Percentiles rank a stretch among this genome's conserved stretches.
Conservation (phyloP, 441 rosid genomes). For the Omphalea diandra region DNA sequence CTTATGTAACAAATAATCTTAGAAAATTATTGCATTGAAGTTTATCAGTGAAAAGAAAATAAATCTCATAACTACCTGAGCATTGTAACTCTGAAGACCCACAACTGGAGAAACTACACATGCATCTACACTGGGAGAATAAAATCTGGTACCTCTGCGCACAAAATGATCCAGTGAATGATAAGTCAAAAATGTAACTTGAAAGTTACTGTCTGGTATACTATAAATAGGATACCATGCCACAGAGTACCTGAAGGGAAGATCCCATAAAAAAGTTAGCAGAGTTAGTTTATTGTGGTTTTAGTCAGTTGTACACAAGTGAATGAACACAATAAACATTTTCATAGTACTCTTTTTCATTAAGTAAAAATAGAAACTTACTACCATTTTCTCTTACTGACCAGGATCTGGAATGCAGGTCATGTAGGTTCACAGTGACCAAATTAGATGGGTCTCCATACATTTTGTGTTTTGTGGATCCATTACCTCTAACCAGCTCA, state of each 20-base stretch:
- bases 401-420: conserved; percentile 60
- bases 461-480: conserved; percentile 29
- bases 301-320: not conserved
- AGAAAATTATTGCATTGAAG: not conserved
- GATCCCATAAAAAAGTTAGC: conserved; percentile 11
- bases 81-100: conserved; percentile 61
- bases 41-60: not conserved
- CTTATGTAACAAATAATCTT: not conserved
- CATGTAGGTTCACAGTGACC: conserved; percentile 34
- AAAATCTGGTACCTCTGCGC: conserved; percentile 28
- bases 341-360: not conserved
- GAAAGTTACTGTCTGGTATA: conserved; percentile 53
- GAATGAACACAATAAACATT: not conserved
- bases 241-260: conserved; percentile 52
- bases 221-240: conserved; percentile 66
- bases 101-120: conserved; percentile 44
- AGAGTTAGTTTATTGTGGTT: not conserved
- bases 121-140: conserved; percentile 22
- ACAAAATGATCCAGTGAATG: conserved; percentile 51
- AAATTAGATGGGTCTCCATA: conserved; percentile 45
- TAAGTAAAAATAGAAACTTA: not conserved
- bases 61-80: conserved; percentile 39
- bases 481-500: conserved; percentile 37
- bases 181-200: conserved; percentile 56
- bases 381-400: conserved; percentile 23